Percentiles rank a stretch among this genome's conserved stretches.
Evolutionary conservation across 1,284 basidiomycete genomes (phyloP).

Genomic region (Rhodotorula glutinis): DNA sequence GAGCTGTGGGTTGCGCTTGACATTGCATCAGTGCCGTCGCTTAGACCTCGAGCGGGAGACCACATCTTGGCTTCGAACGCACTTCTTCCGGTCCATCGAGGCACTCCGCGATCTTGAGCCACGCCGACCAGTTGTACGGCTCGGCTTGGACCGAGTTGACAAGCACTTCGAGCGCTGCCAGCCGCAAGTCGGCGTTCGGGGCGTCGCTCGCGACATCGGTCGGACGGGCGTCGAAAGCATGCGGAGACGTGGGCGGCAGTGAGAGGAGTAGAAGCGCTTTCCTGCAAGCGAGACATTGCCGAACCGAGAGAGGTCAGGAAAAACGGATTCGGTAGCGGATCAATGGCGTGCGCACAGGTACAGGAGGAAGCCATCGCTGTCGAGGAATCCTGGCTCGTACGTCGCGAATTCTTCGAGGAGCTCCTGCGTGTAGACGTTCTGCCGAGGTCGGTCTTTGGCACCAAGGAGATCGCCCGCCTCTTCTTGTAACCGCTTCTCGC

Average conservation of each 20-base stretch:
- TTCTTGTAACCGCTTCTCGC: conserved; percentile 43
- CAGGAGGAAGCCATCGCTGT: conserved; percentile 72
- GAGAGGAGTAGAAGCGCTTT: conserved; percentile 77
- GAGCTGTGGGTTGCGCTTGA: conserved; percentile 29
- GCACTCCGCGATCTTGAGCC: conserved; percentile 75
- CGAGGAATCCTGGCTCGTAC: conserved; percentile 46
- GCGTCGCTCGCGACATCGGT: not conserved
- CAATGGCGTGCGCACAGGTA: conserved; percentile 66
- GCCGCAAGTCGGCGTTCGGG: conserved; percentile 58
- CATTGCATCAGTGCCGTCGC: not conserved
- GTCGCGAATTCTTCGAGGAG: conserved; percentile 61
- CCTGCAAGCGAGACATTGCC: conserved; percentile 53
- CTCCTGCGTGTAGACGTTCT: conserved; percentile 52
- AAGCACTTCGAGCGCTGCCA: conserved; percentile 79
- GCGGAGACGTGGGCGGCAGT: conserved; percentile 47
- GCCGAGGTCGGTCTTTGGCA: conserved; percentile 18
- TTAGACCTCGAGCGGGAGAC: too few species aligned
- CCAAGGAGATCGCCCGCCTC: conserved; percentile 40
- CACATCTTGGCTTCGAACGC: conserved; percentile 21
- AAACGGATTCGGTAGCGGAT: too few species aligned
- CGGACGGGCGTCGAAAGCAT: not conserved
- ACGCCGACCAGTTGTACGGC: conserved; percentile 95
- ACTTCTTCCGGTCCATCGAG: conserved; percentile 90
- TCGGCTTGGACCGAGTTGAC: conserved; percentile 73
- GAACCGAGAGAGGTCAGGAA: too few species aligned